A percentile compares a stretch with the other conserved stretches of the same genome.
Evolutionary conservation across 1,284 basidiomycete genomes (phyloP).

Genomic region (Melampsora occidentalis): DNA sequence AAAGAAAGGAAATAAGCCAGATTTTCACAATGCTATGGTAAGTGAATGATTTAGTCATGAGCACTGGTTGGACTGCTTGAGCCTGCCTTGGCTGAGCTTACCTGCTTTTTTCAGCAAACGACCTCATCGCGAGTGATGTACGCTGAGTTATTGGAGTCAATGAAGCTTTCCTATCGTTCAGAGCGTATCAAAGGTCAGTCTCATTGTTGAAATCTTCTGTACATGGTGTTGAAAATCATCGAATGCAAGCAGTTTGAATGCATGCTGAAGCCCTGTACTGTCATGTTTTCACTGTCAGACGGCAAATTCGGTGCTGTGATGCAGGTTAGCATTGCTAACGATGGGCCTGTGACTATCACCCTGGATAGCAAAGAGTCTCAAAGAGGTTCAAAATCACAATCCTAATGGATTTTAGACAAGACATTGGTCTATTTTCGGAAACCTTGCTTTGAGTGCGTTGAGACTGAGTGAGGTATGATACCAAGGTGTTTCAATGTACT

Average conservation of each 20-base stretch:
- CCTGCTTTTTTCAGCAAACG: slow-evolving; percentile 58
- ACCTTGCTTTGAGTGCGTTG: too few relatives aligned
- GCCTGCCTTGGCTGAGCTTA: not conserved
- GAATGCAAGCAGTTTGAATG: not conserved
- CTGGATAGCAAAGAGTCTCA: slow-evolving; percentile 23
- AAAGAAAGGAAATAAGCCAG: slow-evolving; percentile 77
- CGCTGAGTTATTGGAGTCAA: slow-evolving; percentile 62
- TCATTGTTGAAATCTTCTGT: not conserved
- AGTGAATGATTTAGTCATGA: not conserved
- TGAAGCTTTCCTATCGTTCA: slow-evolving; percentile 65
- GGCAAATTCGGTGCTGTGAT: slow-evolving; percentile 93
- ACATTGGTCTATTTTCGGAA: too few relatives aligned
- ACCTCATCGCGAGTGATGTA: slow-evolving; percentile 71
- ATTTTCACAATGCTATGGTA: slow-evolving; percentile 88
- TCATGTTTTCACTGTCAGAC: slow-evolving; percentile 58
- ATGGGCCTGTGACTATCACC: slow-evolving; percentile 56
- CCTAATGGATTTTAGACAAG: not conserved
- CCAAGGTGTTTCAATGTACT: too few relatives aligned
- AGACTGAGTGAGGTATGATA: too few relatives aligned
- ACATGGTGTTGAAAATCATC: not conserved
- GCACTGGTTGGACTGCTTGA: too few relatives aligned
- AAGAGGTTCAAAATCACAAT: not conserved
- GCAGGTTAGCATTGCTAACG: slow-evolving; percentile 77
- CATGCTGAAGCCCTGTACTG: not conserved
- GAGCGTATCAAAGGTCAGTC: slow-evolving; percentile 71